Percentiles rank a stretch among this genome's conserved stretches.
Evolutionary conservation across 192 early-diverging fungal species (phyloP).

Genomic region (Jimgerdemannia lactiflua): DNA sequence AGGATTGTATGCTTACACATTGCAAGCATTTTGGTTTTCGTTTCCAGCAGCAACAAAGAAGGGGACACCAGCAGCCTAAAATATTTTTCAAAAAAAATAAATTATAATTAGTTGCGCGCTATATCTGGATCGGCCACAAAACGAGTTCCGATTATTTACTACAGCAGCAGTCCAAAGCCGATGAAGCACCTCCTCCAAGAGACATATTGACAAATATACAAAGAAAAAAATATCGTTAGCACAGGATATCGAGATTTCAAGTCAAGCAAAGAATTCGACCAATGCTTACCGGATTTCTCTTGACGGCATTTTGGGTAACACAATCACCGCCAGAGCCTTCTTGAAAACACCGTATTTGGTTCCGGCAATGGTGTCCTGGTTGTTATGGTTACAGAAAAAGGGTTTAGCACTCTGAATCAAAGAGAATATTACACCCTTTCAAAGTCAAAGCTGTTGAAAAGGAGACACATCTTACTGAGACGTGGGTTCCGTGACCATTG

Average conservation of each 20-base stretch:
- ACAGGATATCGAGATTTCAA: too few species aligned
- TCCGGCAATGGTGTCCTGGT: conserved; percentile 71
- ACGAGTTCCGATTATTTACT: background rate
- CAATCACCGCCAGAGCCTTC: too few species aligned
- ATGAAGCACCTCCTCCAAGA: conserved; percentile 80
- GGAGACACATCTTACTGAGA: too few species aligned
- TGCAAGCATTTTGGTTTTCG: conserved; percentile 81
- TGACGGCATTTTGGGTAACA: conserved; percentile 47
- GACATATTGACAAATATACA: conserved; percentile 97
- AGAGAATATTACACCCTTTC: too few species aligned
- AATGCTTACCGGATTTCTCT: too few species aligned
- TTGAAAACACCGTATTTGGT: conserved; percentile 82
- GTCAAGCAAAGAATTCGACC: too few species aligned
- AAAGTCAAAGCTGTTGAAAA: too few species aligned
- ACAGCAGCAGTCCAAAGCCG: conserved; percentile 67
- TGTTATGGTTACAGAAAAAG: too few species aligned
- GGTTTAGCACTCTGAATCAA: too few species aligned
- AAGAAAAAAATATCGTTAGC: too few species aligned
- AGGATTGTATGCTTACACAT: too few species aligned
- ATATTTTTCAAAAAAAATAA: background rate
- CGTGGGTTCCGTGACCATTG: conserved; percentile 87
- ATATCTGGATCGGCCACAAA: background rate
- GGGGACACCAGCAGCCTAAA: conserved; percentile 56
- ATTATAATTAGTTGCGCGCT: too few species aligned
- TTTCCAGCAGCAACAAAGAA: conserved; percentile 95